A percentile compares a stretch with the other conserved stretches of the same genome.
Conservation (phyloP, 805 yeast species). For the Candida bentonensis region DNA sequence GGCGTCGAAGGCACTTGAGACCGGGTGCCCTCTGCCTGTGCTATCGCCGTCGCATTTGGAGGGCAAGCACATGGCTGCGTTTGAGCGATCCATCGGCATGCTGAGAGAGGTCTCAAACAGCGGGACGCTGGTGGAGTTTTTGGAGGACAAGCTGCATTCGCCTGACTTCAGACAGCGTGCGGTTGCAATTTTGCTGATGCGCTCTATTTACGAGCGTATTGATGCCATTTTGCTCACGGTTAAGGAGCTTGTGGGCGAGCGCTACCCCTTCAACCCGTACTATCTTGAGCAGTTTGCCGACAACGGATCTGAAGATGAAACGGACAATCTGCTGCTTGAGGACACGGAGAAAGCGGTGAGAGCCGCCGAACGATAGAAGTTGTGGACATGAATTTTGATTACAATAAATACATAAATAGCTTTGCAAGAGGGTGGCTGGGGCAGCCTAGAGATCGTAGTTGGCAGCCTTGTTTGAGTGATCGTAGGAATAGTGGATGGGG, state of each 20-base stretch:
- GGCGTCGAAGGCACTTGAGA: slow-evolving; percentile 12
- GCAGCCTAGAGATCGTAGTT: neutral
- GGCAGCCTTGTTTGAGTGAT: neutral
- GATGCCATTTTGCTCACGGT: slow-evolving; percentile 18
- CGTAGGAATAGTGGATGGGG: neutral
- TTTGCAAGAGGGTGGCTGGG: neutral
- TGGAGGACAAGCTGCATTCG: neutral
- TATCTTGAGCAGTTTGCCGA: neutral
- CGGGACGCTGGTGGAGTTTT: neutral
- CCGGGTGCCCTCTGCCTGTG: slow-evolving; percentile 14
- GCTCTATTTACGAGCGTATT: slow-evolving; percentile 19
- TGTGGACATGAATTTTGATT: neutral
- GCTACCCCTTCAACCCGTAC: neutral
- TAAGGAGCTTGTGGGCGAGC: slow-evolving; percentile 23
- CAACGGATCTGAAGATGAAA: neutral
- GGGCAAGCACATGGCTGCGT: neutral
- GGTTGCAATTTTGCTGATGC: slow-evolving; percentile 15
- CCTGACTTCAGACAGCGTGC: neutral
- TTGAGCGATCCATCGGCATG: neutral
- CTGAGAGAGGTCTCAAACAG: too few relatives aligned
- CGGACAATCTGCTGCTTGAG: neutral
- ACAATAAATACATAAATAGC: neutral
- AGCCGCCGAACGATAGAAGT: too few relatives aligned
- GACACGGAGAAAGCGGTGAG: neutral
- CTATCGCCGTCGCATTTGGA: slow-evolving; percentile 14